Conservation (phyloP, 768 basidiomycete genomes). For the Tephrocybe sp. region DNA sequence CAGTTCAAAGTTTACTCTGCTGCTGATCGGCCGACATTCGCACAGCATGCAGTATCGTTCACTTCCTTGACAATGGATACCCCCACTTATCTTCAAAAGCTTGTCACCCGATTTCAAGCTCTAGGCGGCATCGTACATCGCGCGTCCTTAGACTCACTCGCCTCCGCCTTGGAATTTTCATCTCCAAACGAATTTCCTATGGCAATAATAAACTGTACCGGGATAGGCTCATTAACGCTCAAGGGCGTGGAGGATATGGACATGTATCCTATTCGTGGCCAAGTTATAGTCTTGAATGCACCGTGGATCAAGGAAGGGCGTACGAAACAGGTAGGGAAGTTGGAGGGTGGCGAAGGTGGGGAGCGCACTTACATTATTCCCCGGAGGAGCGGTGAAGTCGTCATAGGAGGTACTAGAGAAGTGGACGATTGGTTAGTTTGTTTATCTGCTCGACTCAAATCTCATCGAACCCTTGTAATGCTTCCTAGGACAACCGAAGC, state of each 20-base stretch:
- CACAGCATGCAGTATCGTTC: constrained; percentile 16
- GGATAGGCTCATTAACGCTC: constrained; percentile 10
- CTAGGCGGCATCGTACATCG: constrained; percentile 12
- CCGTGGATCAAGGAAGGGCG: constrained; percentile 18
- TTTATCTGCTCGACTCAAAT: background rate
- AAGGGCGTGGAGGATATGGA: constrained; percentile 10
- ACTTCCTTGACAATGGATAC: constrained; percentile 15
- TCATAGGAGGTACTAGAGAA: constrained; percentile 17
- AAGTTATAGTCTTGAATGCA: constrained; percentile 14
- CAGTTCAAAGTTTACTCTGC: constrained; percentile 10
- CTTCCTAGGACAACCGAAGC: constrained; percentile 9
- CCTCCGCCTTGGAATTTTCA: constrained; percentile 1
- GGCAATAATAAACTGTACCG: constrained; percentile 17
- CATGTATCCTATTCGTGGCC: constrained; percentile 15
- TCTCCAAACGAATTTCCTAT: background rate
- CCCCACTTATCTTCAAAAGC: constrained; percentile 10
- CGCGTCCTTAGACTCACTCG: constrained; percentile 8
- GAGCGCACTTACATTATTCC: constrained; percentile 18
- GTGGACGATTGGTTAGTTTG: constrained; percentile 12
- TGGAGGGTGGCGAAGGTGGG: constrained; percentile 8
- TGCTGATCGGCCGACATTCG: constrained; percentile 2
- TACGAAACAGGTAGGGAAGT: constrained; percentile 14
- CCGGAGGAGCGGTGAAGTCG: constrained; percentile 16
- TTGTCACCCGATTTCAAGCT: constrained; percentile 4
- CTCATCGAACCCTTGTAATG: background rate